Base-by-base conservation (phyloP, 169 alveolate species). In the Eimeria praecox region DNA sequence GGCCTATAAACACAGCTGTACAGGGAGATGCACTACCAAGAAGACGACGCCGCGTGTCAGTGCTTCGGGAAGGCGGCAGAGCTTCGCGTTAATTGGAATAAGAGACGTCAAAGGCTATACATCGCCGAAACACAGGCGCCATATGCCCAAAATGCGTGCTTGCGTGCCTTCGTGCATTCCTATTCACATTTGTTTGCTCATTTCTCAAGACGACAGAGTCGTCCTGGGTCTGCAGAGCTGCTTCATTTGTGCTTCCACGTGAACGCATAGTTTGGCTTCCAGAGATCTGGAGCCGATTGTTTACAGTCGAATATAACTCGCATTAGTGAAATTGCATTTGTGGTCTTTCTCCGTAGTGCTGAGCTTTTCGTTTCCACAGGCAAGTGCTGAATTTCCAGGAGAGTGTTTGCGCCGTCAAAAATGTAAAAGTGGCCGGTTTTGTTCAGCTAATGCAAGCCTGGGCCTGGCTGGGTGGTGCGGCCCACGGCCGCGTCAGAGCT, bases 21-120 rank as follows among this genome's bases (percentile, higher is more conserved):
- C 54, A 46, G 35, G 54, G 62, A 77, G 27, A 27, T 77, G 87
- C 33, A 20, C 12, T 77, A 35, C 59, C 87, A 40, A 77, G 87
- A 77, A 77, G 87, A 46, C 87, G 87, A n/a, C 87, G 59, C 62
- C 87, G 42, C n/a, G 35, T 5, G 59, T 42, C 62, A 27, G 64
- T 69, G 46, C 80, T 69, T 4, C 80, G 49, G 49, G 80, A 69
- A 10, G 80, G 46, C 80, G 27, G 44, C 46, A 49, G 49, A 69
- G 44, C 80, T 8, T 69, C 80, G 27, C 44, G 80, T 69, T 35
- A 69, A 35, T 27, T 6, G 49, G 49, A 35, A 33, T 33, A 49
- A 69, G 49, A 49, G 80, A 35, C 2, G 30, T 22, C 62, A 14
- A 46, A 77, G 5, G 54, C 20, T 44, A 0, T 22, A 77, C 1